Evolutionary conservation across 768 basidiomycete species (phyloP).

Genomic region (Auricularia sp.): DNA sequence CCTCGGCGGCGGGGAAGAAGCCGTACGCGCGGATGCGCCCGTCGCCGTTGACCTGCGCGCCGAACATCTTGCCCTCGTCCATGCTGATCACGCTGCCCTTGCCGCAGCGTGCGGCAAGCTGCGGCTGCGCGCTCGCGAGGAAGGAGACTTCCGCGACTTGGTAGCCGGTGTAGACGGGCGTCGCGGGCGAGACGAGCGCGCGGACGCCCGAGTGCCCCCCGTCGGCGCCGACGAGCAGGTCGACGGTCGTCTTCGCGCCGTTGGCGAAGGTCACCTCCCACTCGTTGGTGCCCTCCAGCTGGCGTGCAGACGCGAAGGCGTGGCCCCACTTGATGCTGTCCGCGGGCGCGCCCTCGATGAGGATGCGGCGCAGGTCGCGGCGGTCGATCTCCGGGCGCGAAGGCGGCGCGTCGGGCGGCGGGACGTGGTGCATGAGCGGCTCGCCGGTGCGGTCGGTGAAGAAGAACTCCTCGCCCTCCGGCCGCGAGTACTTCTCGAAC

Average conservation of each 20-base stretch:
- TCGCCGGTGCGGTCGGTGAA: conserved; percentile 10
- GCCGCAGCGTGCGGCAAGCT: conserved; percentile 18
- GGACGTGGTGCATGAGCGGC: background rate
- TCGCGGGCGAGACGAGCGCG: conserved; percentile 20
- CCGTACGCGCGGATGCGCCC: conserved; percentile 19
- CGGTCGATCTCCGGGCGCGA: background rate
- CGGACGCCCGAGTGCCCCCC: conserved; percentile 33
- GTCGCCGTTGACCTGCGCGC: conserved; percentile 25
- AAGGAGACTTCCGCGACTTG: conserved; percentile 12
- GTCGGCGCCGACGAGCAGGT: conserved; percentile 28
- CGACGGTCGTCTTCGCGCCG: conserved; percentile 3
- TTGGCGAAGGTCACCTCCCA: background rate
- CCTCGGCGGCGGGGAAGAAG: background rate
- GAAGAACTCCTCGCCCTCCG: conserved; percentile 15
- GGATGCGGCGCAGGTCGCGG: background rate
- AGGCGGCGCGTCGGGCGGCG: background rate
- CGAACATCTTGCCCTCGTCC: conserved; percentile 18
- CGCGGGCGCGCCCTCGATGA: background rate
- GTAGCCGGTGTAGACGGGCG: conserved; percentile 26
- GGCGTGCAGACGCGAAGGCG: background rate
- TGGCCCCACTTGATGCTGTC: background rate
- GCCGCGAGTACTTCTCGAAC: conserved; percentile 13
- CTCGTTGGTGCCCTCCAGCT: background rate
- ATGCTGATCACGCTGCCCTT: conserved; percentile 21
- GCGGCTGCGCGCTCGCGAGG: conserved; percentile 15